These are phyloP conservation scores for Pleurostoma richardsiae DNA, from an alignment of 2,329 filamentous ascomycete species.

Conservation along the genomic window DNA sequence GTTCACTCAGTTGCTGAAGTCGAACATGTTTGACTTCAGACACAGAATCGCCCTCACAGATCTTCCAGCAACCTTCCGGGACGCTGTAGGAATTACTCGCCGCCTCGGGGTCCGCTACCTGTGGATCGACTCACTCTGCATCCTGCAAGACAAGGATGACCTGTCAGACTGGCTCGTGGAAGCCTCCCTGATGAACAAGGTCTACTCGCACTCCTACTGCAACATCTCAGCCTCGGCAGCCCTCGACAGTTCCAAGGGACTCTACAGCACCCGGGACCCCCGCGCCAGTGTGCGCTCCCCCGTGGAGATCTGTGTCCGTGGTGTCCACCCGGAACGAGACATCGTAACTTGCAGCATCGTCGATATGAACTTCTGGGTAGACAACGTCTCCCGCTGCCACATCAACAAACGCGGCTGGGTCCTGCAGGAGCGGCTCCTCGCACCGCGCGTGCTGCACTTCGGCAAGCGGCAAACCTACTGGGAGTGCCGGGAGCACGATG, in stretches of 20 bases:
- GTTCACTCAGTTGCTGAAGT: neutral
- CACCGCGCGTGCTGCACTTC: slow-evolving; percentile 14
- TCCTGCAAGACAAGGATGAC: slow-evolving; percentile 3
- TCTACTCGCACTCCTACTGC: slow-evolving; percentile 11
- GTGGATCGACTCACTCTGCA: slow-evolving; percentile 8
- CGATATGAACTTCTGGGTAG: neutral
- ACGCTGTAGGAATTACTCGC: neutral
- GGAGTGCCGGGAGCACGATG: slow-evolving; percentile 10
- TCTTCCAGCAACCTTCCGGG: neutral
- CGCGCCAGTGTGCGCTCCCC: neutral
- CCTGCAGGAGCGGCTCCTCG: slow-evolving; percentile 15
- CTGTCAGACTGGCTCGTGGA: slow-evolving; percentile 11
- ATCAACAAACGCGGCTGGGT: slow-evolving; percentile 15
- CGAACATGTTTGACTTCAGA: neutral
- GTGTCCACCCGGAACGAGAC: neutral
- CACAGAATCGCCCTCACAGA: neutral
- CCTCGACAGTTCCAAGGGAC: slow-evolving; percentile 3
- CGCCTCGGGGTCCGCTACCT: slow-evolving; percentile 5
- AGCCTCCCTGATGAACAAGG: slow-evolving; percentile 9
- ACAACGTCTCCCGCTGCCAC: neutral
- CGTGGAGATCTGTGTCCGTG: neutral
- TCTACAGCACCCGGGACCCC: slow-evolving; percentile 1
- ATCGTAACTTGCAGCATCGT: neutral
- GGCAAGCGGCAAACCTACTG: slow-evolving; percentile 11
- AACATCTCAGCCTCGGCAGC: slow-evolving; percentile 12